Evolutionary conservation across 352 stramenopile genomes (phyloP).

Genomic region (Globisporangium canariense): DNA sequence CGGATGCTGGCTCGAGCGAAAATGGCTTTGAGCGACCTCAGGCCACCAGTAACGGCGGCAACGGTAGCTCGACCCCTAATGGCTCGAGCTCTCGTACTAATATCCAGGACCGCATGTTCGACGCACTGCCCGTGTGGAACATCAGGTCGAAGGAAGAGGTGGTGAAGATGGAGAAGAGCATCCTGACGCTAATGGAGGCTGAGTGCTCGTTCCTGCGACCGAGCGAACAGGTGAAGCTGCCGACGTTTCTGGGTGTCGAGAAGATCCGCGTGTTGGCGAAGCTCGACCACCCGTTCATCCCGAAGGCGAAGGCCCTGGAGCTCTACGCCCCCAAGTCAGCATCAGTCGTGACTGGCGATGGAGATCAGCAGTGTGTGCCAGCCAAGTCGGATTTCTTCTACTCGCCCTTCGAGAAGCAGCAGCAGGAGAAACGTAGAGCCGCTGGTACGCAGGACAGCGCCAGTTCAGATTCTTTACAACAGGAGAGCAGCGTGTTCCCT

Average conservation of each 20-base stretch:
- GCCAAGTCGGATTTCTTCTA: slow-evolving; percentile 51
- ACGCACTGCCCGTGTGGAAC: slow-evolving; percentile 42
- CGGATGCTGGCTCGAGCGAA: not conserved
- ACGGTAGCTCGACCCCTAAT: not conserved
- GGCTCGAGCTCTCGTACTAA: not conserved
- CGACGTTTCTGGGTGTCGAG: slow-evolving; percentile 58
- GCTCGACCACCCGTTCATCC: slow-evolving; percentile 37
- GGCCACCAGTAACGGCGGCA: not conserved
- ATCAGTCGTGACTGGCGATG: not conserved
- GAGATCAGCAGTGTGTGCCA: not conserved
- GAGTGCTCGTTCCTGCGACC: slow-evolving; percentile 52
- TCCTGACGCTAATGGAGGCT: slow-evolving; percentile 50
- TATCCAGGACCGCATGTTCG: slow-evolving; percentile 3
- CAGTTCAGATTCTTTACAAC: slow-evolving; percentile 9
- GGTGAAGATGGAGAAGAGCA: slow-evolving; percentile 43
- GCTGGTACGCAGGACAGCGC: slow-evolving; percentile 19
- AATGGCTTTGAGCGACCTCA: slow-evolving; percentile 1
- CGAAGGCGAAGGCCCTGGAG: slow-evolving; percentile 27
- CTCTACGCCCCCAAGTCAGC: slow-evolving; percentile 23
- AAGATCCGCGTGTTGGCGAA: slow-evolving; percentile 34
- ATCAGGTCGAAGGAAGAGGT: slow-evolving; percentile 56
- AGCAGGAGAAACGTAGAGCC: slow-evolving; percentile 20
- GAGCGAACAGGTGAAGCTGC: slow-evolving; percentile 49
- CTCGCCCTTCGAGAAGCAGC: slow-evolving; percentile 57
- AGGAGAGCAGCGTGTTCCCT: slow-evolving; percentile 44